Conservation (phyloP, 495 filamentous ascomycete species). For the Parachaetomium inaequale region DNA sequence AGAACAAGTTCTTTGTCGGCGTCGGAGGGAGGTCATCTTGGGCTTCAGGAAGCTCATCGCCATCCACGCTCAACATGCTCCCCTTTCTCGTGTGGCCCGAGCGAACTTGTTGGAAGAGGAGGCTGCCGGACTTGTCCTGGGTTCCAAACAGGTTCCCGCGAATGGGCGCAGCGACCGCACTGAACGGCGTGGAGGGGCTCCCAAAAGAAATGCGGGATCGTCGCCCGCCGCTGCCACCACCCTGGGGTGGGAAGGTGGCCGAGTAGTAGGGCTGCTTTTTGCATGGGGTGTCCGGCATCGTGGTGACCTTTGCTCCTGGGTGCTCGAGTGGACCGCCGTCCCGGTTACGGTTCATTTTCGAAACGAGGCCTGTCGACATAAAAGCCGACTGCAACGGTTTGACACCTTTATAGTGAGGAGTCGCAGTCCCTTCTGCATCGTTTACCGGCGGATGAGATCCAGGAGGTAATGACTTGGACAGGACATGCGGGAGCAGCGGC, state of each 20-base stretch:
- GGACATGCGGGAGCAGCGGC: conserved; percentile 48
- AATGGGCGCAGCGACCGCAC: conserved; percentile 40
- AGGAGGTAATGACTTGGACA: conserved; percentile 76
- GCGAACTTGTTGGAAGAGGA: conserved; percentile 37
- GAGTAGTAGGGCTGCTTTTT: conserved; percentile 71
- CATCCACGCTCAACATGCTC: conserved; percentile 75
- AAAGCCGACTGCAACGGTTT: conserved; percentile 85
- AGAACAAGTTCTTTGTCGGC: conserved; percentile 71
- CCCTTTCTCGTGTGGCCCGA: conserved; percentile 55
- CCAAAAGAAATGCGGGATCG: conserved; percentile 32
- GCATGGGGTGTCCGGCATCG: conserved; percentile 91
- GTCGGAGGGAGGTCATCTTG: conserved; percentile 84
- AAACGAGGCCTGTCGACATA: conserved; percentile 89
- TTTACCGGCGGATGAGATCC: conserved; percentile 49
- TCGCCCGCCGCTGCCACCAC: conserved; percentile 52
- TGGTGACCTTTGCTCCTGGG: conserved; percentile 19
- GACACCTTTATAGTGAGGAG: conserved; percentile 77
- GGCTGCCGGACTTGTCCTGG: conserved; percentile 48
- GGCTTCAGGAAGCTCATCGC: conserved; percentile 60
- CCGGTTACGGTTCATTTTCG: conserved; percentile 66
- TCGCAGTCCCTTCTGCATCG: conserved; percentile 61
- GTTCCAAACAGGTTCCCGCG: conserved; percentile 58
- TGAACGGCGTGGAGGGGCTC: conserved; percentile 61
- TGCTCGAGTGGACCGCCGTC: conserved; percentile 56
- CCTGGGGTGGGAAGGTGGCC: conserved; percentile 56